Conservation (phyloP, 148 eudicot genomes). For the Heliamphora exappendiculata region DNA sequence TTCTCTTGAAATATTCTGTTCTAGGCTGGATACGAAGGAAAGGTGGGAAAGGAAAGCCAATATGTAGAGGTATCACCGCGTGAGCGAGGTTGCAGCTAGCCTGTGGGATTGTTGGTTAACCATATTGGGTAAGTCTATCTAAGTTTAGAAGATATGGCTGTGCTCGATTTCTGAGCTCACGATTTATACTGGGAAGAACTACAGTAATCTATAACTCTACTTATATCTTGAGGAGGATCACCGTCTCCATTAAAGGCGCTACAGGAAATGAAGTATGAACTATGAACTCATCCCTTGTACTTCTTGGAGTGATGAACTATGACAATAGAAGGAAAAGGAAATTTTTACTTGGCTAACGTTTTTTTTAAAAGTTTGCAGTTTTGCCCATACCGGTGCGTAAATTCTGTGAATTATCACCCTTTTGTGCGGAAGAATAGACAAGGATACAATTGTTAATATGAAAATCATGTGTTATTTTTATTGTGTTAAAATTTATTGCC, state of each 20-base stretch:
- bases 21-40: slow-evolving; percentile 69
- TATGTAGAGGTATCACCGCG: slow-evolving; percentile 33
- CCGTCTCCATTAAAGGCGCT: neutral
- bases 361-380: too few relatives aligned
- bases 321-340: too few relatives aligned
- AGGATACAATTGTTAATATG: too few relatives aligned
- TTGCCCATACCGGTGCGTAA: too few relatives aligned
- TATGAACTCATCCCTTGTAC: neutral
- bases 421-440: too few relatives aligned
- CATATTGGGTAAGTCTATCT: neutral
- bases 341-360: too few relatives aligned
- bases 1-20: slow-evolving; percentile 1
- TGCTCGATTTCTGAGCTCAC: neutral
- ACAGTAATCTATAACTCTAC: neutral
- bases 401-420: too few relatives aligned
- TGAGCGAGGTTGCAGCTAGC: neutral
- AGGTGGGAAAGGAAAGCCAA: slow-evolving; percentile 88
- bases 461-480: too few relatives aligned
- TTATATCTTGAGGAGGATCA: neutral
- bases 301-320: neutral
- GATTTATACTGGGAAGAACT: neutral
- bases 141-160: neutral
- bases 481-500: too few relatives aligned
- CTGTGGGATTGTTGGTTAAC: neutral
- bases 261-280: neutral